These are phyloP conservation scores for Mycena citricolor DNA, from an alignment of 1,284 basidiomycete species.

Conservation along the genomic window DNA sequence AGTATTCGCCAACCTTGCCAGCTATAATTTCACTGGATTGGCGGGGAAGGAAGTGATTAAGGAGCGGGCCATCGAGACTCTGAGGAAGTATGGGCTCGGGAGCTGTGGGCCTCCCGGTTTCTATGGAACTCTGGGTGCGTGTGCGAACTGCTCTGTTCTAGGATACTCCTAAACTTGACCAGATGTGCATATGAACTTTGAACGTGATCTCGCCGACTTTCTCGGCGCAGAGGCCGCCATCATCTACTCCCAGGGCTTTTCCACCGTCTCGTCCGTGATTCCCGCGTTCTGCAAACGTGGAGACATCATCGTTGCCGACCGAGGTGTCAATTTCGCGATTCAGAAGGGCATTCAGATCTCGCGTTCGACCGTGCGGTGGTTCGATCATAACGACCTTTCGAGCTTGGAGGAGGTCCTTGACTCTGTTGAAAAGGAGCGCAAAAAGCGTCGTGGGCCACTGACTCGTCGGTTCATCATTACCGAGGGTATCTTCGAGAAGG, in stretches of 20 bases:
- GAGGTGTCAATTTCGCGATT: constrained; percentile 91
- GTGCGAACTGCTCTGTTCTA: neutral
- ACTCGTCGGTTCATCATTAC: constrained; percentile 96
- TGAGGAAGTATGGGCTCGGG: constrained; percentile 93
- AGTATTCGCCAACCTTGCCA: constrained; percentile 84
- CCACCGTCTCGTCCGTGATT: constrained; percentile 91
- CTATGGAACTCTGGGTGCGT: constrained; percentile 89
- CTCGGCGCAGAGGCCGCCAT: constrained; percentile 88
- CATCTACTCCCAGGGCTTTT: constrained; percentile 94
- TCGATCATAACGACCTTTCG: constrained; percentile 92
- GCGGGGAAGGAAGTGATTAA: constrained; percentile 89
- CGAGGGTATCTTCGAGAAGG: constrained; percentile 95
- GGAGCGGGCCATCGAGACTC: constrained; percentile 79
- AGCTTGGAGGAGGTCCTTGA: constrained; percentile 89
- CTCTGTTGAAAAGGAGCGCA: constrained; percentile 82
- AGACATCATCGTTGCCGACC: constrained; percentile 97
- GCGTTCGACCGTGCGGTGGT: constrained; percentile 92
- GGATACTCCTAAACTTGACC: constrained; percentile 2
- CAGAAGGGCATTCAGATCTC: constrained; percentile 98
- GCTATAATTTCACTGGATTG: constrained; percentile 92
- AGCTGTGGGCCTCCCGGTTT: constrained; percentile 97
- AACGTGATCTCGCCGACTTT: constrained; percentile 88
- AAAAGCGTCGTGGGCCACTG: constrained; percentile 78
- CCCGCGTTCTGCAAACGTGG: constrained; percentile 98
- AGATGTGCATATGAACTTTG: constrained; percentile 93